Conservation (phyloP, 2,329 filamentous ascomycete genomes). For the Penicillium sp. region DNA sequence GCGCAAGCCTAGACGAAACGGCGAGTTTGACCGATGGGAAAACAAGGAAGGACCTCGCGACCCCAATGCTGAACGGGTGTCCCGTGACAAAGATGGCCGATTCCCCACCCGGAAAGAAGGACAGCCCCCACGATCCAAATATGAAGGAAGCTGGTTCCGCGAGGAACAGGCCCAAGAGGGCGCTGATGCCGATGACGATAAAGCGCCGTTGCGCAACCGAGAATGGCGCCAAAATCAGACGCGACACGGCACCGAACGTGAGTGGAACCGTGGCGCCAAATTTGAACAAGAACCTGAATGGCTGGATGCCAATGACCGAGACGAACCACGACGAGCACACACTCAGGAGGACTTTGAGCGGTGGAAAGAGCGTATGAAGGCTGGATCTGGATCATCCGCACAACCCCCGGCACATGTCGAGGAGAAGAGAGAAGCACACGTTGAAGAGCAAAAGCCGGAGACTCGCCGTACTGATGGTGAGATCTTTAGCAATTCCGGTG, state of each 20-base stretch:
- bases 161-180: conserved; percentile 48
- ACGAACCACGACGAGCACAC: conserved; percentile 67
- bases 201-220: conserved; percentile 55
- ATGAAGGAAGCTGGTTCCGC: conserved; percentile 73
- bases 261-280: conserved; percentile 54
- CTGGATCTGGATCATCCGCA: conserved; percentile 47
- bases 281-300: conserved; percentile 84
- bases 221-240: conserved; percentile 59
- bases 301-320: conserved; percentile 70
- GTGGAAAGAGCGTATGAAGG: conserved; percentile 90
- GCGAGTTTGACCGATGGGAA: conserved; percentile 45
- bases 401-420: conserved; percentile 35
- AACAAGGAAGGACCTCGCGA: conserved; percentile 52
- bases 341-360: conserved; percentile 91
- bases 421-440: conserved; percentile 45
- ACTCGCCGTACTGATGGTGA: conserved; percentile 46
- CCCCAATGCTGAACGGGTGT: conserved; percentile 45
- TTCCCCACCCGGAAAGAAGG: conserved; percentile 60
- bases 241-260: conserved; percentile 49
- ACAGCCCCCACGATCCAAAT: conserved; percentile 58
- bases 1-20: conserved; percentile 41
- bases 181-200: conserved; percentile 43
- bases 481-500: conserved; percentile 54
- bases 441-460: conserved; percentile 40
- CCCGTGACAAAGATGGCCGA: conserved; percentile 56